Evolutionary conservation across 495 filamentous ascomycete species (phyloP).

Genomic region (Tuber borchii): DNA sequence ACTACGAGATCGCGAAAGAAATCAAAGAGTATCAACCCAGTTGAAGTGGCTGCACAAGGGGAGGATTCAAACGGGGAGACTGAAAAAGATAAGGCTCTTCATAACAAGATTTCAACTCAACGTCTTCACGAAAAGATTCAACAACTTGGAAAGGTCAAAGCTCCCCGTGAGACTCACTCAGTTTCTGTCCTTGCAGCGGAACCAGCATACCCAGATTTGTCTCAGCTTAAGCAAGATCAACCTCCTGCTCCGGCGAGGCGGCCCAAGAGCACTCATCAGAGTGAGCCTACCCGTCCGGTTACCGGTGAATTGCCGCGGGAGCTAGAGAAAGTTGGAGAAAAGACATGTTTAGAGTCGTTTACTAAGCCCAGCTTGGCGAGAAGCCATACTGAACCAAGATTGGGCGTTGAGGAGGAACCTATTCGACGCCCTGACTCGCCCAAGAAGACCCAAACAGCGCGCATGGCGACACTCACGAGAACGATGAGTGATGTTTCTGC

Average conservation of each 20-base stretch:
- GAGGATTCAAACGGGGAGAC: conserved; percentile 34
- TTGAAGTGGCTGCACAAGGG: conserved; percentile 11
- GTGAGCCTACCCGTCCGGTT: conserved; percentile 11
- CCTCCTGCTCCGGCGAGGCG: conserved; percentile 36
- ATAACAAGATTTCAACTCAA: conserved; percentile 87
- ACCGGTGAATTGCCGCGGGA: background rate
- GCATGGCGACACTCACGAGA: background rate
- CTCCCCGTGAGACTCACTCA: conserved; percentile 34
- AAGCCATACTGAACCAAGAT: background rate
- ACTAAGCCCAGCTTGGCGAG: conserved; percentile 1
- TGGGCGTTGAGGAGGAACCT: conserved; percentile 1
- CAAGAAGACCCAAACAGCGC: conserved; percentile 3
- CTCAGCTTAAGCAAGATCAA: conserved; percentile 44
- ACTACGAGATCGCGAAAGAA: conserved; percentile 34
- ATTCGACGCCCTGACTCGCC: background rate
- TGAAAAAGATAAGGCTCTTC: conserved; percentile 44
- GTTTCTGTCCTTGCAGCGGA: conserved; percentile 33
- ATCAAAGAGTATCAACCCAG: conserved; percentile 30
- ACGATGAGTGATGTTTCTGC: conserved; percentile 1
- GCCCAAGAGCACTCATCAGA: conserved; percentile 40
- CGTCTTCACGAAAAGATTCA: conserved; percentile 86
- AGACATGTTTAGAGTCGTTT: conserved; percentile 40
- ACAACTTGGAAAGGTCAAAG: conserved; percentile 68
- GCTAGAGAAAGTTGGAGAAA: conserved; percentile 43
- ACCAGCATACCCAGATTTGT: conserved; percentile 54